A percentile compares a stretch with the other conserved stretches of the same genome.
These are phyloP conservation scores for Gaeumannomyces sp. DNA, from an alignment of 2,329 filamentous ascomycete genomes.

Conservation along the genomic window DNA sequence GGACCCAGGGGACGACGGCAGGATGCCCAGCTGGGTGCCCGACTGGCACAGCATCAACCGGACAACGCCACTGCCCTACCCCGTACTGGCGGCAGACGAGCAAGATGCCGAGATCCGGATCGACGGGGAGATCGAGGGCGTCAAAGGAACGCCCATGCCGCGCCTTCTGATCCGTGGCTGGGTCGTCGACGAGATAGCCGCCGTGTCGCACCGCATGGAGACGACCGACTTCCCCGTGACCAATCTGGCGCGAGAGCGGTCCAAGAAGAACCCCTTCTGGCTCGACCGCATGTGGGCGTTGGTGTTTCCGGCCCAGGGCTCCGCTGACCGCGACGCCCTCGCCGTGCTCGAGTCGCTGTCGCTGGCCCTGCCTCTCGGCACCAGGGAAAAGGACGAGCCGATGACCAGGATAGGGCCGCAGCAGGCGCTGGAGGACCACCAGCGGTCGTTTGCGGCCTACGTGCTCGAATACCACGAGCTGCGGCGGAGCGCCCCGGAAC, in stretches of 20 bases:
- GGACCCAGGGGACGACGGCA: constrained; percentile 10
- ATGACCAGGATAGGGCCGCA: constrained; percentile 8
- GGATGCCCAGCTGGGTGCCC: constrained; percentile 16
- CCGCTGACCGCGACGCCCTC: constrained; percentile 7
- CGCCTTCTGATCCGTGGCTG: constrained; percentile 14
- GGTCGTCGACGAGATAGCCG: constrained; percentile 14
- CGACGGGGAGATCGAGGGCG: constrained; percentile 8
- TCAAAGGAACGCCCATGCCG: constrained; percentile 11
- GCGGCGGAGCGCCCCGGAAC: background rate
- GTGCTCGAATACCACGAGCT: constrained; percentile 15
- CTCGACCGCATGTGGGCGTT: constrained; percentile 14
- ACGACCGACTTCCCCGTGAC: constrained; percentile 16
- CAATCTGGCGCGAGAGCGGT: constrained; percentile 11
- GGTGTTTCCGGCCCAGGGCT: constrained; percentile 6
- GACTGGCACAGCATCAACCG: constrained; percentile 17
- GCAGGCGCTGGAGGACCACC: constrained; percentile 12
- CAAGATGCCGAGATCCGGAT: constrained; percentile 11
- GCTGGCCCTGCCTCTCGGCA: constrained; percentile 13
- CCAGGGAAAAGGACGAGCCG: constrained; percentile 11
- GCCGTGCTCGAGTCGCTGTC: constrained; percentile 14
- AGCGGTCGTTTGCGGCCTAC: constrained; percentile 15
- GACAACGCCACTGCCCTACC: constrained; percentile 13
- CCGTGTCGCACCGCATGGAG: constrained; percentile 15
- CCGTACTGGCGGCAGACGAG: background rate
- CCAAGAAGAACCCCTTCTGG: constrained; percentile 15